These are phyloP conservation scores for Penicillium sp. DNA, from an alignment of 2,329 filamentous ascomycete species.

Conservation along the genomic window DNA sequence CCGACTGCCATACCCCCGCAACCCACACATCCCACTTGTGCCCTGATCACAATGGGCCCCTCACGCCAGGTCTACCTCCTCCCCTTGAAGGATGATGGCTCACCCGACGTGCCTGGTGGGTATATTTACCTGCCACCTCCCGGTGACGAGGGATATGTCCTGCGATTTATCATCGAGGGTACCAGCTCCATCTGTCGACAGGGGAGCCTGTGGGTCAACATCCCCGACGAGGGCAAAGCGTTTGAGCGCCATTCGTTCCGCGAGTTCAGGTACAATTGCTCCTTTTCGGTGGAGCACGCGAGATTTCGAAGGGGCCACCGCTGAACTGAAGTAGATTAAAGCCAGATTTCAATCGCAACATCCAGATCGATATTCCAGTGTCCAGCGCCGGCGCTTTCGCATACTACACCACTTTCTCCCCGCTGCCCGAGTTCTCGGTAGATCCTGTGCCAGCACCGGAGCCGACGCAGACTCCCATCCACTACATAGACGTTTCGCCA, in stretches of 20 bases:
- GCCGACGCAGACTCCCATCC: conserved; percentile 70
- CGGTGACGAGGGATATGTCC: conserved; percentile 68
- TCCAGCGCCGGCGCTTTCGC: conserved; percentile 82
- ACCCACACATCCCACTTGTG: background rate
- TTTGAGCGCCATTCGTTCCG: conserved; percentile 80
- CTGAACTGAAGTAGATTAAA: conserved; percentile 59
- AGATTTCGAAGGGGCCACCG: conserved; percentile 13
- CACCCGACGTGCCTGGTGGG: conserved; percentile 81
- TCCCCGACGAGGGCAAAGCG: conserved; percentile 72
- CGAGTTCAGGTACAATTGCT: conserved; percentile 75
- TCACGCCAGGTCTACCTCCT: conserved; percentile 73
- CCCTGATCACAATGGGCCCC: conserved; percentile 23
- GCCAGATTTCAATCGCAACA: conserved; percentile 88
- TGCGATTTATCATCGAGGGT: conserved; percentile 90
- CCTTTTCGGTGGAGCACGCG: background rate
- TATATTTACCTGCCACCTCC: conserved; percentile 91
- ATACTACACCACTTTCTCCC: conserved; percentile 90
- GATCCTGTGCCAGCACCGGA: conserved; percentile 53
- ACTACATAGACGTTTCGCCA: conserved; percentile 94
- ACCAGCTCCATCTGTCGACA: conserved; percentile 93
- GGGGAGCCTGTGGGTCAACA: conserved; percentile 95
- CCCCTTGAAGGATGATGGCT: conserved; percentile 88
- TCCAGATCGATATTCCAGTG: conserved; percentile 87
- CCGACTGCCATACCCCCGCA: background rate
- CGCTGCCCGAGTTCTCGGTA: conserved; percentile 75